These are phyloP conservation scores for Malassezia obtusa DNA, from an alignment of 1,284 basidiomycete genomes.

Conservation along the genomic window DNA sequence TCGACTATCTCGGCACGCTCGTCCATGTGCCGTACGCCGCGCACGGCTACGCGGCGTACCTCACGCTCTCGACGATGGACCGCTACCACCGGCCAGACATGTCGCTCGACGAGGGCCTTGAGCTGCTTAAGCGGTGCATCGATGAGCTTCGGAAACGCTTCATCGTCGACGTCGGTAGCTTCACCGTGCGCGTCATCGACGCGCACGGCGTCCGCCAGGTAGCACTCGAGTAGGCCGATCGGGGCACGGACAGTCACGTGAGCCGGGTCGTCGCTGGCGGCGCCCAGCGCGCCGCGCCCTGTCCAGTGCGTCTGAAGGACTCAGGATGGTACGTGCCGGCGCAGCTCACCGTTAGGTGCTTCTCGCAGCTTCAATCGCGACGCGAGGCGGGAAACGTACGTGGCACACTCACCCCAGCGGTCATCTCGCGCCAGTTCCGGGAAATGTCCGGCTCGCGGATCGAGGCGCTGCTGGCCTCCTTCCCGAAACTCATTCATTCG, in stretches of 20 bases:
- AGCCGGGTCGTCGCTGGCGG: not conserved
- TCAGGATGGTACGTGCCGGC: conserved; percentile 13
- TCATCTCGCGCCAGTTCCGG: conserved; percentile 91
- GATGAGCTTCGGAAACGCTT: conserved; percentile 72
- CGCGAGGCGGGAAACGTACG: conserved; percentile 80
- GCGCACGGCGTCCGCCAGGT: conserved; percentile 74
- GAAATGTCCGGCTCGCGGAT: conserved; percentile 86
- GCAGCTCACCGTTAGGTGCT: conserved; percentile 58
- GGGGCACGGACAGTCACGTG: conserved; percentile 11
- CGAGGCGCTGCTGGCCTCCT: conserved; percentile 88
- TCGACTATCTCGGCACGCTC: conserved; percentile 87
- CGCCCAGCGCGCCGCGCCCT: not conserved
- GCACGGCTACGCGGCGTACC: conserved; percentile 89
- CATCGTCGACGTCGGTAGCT: conserved; percentile 64
- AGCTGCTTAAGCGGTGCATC: conserved; percentile 72
- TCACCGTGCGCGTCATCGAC: conserved; percentile 82
- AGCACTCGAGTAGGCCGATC: conserved; percentile 53
- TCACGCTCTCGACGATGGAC: conserved; percentile 82
- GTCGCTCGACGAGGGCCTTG: conserved; percentile 71
- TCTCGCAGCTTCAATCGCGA: conserved; percentile 83
- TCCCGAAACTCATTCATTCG: conserved; percentile 93
- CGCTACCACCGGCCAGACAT: conserved; percentile 67
- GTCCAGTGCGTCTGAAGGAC: not conserved
- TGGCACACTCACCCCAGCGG: conserved; percentile 55
- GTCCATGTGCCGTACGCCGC: conserved; percentile 83